Base-by-base conservation (phyloP, 176 grass and related monocot species). In the Paspalum notatum region DNA sequence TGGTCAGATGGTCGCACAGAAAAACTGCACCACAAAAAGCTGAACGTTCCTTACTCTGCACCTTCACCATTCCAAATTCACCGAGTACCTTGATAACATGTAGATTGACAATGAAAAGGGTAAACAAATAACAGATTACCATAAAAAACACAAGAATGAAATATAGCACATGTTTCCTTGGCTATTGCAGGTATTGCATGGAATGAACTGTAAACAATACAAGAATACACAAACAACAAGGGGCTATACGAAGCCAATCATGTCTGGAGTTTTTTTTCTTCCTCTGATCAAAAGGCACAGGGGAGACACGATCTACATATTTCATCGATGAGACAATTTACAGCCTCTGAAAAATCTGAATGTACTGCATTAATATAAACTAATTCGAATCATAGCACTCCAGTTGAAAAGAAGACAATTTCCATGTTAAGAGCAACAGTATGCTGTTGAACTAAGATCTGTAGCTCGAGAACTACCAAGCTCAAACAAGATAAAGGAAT, bases 1-100 rank as follows among this genome's bases (percentile, higher is more conserved):
- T 87, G 60, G 85, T 87, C 32, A 44, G 44, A 24, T 7, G 48
- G 44, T 45, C 81, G 76, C 85, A 84, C 72, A 85, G 82, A 69
- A 91, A 91, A 81, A 91, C 77, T 50, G 89, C 89, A 73, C 89
- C 89, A 68, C 56, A 63, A 60, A 76, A 66, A 17, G 25, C 44
- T 14, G 44, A 60, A 81, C 38, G 40, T 52, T 86, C 21, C 21
- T 77, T 83, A 46, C 45, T 83, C 17, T 75, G 62, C 27, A 37
- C 62, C 80, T 90, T 72, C 52, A 72, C 68, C 66, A 79, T 82
- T 43, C 50, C 58, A 58, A 83, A 5, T 60, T 66, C 80, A 51
- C 83, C n/a, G 52, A 46, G 56, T 87, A 80, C 80, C 81, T 87
- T 66, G 89, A 62, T 58, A 84, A 78, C 73, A 78, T 79, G 74